Conservation (phyloP, 129 eudicot species). For the Mikania micrantha region DNA sequence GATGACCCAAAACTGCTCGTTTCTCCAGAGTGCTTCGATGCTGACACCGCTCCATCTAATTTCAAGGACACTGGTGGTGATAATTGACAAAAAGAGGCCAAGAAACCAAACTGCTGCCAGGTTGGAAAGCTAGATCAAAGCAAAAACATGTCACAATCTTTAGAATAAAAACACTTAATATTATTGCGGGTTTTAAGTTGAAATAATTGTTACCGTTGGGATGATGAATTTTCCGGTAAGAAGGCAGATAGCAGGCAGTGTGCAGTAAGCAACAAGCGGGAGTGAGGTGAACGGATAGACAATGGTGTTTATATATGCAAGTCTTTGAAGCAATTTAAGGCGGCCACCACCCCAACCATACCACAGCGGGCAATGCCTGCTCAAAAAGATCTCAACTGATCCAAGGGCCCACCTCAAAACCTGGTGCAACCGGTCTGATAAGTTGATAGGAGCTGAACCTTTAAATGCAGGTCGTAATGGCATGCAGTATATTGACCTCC, state of each 20-base stretch:
- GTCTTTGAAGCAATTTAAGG: constrained; percentile 92
- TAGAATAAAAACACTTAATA: neutral
- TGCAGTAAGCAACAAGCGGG: constrained; percentile 90
- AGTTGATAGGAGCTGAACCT: constrained; percentile 97
- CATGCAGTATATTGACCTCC: constrained; percentile 99
- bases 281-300: constrained; percentile 97
- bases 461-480: constrained; percentile 95
- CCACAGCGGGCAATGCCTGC: constrained; percentile 98
- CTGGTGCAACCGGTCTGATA: constrained; percentile 96
- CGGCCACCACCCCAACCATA: constrained; percentile 98
- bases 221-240: constrained; percentile 96
- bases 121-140: constrained; percentile 65
- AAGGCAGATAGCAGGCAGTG: constrained; percentile 89
- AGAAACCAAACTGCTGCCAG: constrained; percentile 84
- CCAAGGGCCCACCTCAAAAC: constrained; percentile 99
- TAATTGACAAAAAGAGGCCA: constrained; percentile 89
- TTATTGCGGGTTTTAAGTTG: neutral
- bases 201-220: constrained; percentile 68
- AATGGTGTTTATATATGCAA: constrained; percentile 91
- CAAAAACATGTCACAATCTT: neutral
- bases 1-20: constrained; percentile 99
- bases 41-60: constrained; percentile 95
- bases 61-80: constrained; percentile 75
- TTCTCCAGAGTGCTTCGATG: constrained; percentile 92
- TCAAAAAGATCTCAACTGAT: constrained; percentile 92